These are phyloP conservation scores for Aspergillus affinis DNA, from an alignment of 495 filamentous ascomycete species.

Conservation along the genomic window DNA sequence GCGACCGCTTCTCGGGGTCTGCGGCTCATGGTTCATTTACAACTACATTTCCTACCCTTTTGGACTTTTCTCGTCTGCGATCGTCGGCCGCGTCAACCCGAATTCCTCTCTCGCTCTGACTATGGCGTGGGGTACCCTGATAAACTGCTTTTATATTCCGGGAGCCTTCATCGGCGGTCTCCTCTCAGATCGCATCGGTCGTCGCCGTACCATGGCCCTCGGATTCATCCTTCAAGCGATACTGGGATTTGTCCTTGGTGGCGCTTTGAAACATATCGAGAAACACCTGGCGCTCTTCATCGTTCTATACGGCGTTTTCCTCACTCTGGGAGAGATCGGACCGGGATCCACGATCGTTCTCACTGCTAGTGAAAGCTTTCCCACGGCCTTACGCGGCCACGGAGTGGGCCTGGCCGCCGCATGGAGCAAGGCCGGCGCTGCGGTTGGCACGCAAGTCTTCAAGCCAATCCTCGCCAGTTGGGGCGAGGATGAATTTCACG, in stretches of 20 bases:
- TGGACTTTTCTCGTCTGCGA: conserved; percentile 38
- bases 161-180: conserved; percentile 70
- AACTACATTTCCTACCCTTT: conserved; percentile 44
- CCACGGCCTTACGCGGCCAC: conserved; percentile 74
- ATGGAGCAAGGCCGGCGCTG: conserved; percentile 75
- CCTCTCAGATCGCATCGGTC: conserved; percentile 66
- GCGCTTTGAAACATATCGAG: not conserved
- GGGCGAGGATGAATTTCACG: conserved; percentile 24
- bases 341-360: conserved; percentile 83
- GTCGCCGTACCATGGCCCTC: conserved; percentile 59
- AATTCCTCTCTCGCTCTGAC: conserved; percentile 49
- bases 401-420: conserved; percentile 82
- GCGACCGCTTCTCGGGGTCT: conserved; percentile 34
- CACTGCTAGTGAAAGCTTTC: conserved; percentile 55
- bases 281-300: not conserved
- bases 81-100: conserved; percentile 38
- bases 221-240: conserved; percentile 62
- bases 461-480: conserved; percentile 30
- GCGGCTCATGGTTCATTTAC: conserved; percentile 42
- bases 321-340: conserved; percentile 69
- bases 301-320: not conserved
- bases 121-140: conserved; percentile 76
- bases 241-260: conserved; percentile 49
- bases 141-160: conserved; percentile 80
- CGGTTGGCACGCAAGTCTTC: conserved; percentile 76